Percentiles rank a stretch among this genome's conserved stretches.
These are phyloP conservation scores for Xylaria sp. DNA, from an alignment of 2,329 filamentous ascomycete species.

Conservation along the genomic window DNA sequence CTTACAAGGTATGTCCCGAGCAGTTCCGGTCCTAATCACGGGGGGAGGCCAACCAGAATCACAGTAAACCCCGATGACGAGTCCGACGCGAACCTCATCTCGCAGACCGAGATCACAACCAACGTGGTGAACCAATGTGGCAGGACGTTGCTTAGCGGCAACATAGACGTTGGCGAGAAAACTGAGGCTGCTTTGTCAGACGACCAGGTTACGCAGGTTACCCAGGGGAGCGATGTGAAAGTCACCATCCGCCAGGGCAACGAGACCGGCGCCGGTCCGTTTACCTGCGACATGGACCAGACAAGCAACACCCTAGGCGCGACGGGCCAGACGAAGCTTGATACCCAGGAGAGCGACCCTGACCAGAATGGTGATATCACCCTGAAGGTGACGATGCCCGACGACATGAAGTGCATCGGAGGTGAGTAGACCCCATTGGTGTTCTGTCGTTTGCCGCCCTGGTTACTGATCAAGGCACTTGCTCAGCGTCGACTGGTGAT, in stretches of 20 bases:
- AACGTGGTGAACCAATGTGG: slow-evolving; percentile 50
- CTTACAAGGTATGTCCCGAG: slow-evolving; percentile 32
- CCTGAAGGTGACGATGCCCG: slow-evolving; percentile 43
- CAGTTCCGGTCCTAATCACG: neutral
- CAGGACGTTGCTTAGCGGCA: slow-evolving; percentile 49
- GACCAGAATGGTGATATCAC: slow-evolving; percentile 26
- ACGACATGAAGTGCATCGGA: slow-evolving; percentile 38
- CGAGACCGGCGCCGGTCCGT: slow-evolving; percentile 43
- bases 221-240: slow-evolving; percentile 54
- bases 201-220: slow-evolving; percentile 38
- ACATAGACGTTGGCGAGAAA: slow-evolving; percentile 47
- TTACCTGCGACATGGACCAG: slow-evolving; percentile 41
- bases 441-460: neutral
- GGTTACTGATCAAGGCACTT: slow-evolving; percentile 1
- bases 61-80: slow-evolving; percentile 24
- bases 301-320: slow-evolving; percentile 40
- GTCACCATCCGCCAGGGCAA: slow-evolving; percentile 50
- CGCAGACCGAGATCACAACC: slow-evolving; percentile 33
- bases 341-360: slow-evolving; percentile 42
- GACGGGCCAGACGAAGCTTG: slow-evolving; percentile 46
- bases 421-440: slow-evolving; percentile 34
- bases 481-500: slow-evolving; percentile 44
- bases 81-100: slow-evolving; percentile 31
- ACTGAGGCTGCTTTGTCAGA: slow-evolving; percentile 39
- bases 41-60: slow-evolving; percentile 30